A percentile compares a stretch with the other conserved stretches of the same genome.
Evolutionary conservation across 2,329 filamentous ascomycete species (phyloP).

Genomic region (Colletotrichum sp.): DNA sequence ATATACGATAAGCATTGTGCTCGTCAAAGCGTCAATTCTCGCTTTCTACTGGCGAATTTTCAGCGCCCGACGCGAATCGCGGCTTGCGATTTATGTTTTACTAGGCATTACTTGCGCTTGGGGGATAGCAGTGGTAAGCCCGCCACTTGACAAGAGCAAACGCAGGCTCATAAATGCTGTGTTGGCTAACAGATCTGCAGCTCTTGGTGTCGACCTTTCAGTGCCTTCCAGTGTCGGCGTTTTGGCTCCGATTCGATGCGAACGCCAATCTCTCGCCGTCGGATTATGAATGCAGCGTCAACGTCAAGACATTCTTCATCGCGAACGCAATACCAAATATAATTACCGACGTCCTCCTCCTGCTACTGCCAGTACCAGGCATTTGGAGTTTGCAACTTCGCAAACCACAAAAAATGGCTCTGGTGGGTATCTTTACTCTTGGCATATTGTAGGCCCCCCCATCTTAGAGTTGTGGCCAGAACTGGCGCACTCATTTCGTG

Average conservation of each 20-base stretch:
- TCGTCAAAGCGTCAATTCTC: slow-evolving; percentile 27
- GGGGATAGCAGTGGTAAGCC: slow-evolving; percentile 23
- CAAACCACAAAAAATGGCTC: slow-evolving; percentile 24
- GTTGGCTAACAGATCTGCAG: background rate
- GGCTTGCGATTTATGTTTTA: slow-evolving; percentile 21
- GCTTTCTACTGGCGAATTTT: slow-evolving; percentile 29
- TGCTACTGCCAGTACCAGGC: slow-evolving; percentile 30
- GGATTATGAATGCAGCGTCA: slow-evolving; percentile 21
- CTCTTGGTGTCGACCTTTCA: slow-evolving; percentile 21
- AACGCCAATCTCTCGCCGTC: slow-evolving; percentile 10
- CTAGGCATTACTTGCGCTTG: slow-evolving; percentile 20
- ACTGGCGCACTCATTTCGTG: background rate
- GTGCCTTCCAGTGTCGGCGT: slow-evolving; percentile 21
- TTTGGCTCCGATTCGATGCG: slow-evolving; percentile 23
- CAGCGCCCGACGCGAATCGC: slow-evolving; percentile 22
- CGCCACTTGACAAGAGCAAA: background rate
- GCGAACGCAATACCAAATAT: slow-evolving; percentile 31
- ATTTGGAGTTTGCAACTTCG: slow-evolving; percentile 29
- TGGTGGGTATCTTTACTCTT: slow-evolving; percentile 27
- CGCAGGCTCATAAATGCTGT: rapidly evolving
- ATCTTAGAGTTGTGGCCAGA: background rate
- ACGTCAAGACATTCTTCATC: slow-evolving; percentile 27
- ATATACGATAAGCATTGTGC: slow-evolving; percentile 22
- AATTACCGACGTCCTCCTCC: slow-evolving; percentile 28
- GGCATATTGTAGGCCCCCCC: slow-evolving; percentile 19